Evolutionary conservation across 768 basidiomycete species (phyloP), one percentile per base, ranked within the genome.

Genomic region (Panaeolus papilionaceus): DNA sequence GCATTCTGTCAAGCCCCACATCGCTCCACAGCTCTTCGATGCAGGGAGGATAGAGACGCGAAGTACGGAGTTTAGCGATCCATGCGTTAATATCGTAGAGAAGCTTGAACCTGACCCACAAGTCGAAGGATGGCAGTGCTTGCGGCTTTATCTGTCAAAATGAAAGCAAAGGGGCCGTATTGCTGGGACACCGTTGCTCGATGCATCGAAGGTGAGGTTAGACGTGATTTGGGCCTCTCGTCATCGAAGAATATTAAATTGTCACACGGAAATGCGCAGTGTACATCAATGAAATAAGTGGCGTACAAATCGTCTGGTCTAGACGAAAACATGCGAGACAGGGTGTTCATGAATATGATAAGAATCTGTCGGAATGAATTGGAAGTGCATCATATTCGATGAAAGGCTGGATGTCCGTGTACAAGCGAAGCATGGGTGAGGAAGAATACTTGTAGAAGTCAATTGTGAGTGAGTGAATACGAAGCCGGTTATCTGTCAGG

Each of bases 41-140:
- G 54, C 54, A 58, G 54, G 54, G 54, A 58, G 54, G 20, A 6
- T 16, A 28, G 9, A 20, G 26, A 28, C 49, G 26, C 28, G 11
- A 58, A 58, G 26, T 4, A 33, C 54, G 54, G 54, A 58, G 54
- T 58, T 58, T 58, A 58, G 54, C 20, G 54, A 58, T 33, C 33
- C 14, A 16, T 58, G 54, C 14, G 14, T 37, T 10, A 58, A 8
- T 33, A 37, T 33, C 28, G 54, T 58, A 58, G 11, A 33, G 26
- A 58, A 58, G 26, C 26, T 16, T 18, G 26, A 37, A 58, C 54
- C 54, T 58, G 54, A 58, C 20, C 45, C 54, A 58, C 54, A 33
- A 58, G 54, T 58, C 33, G 54, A 28, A 28, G 12, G 28, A 58
- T 58, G 54, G 54, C 54, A 58, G 54, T 58, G 54, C 54, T 16